Base-by-base conservation (phyloP, 345 rosid genomes). In the Trapa incisa region DNA sequence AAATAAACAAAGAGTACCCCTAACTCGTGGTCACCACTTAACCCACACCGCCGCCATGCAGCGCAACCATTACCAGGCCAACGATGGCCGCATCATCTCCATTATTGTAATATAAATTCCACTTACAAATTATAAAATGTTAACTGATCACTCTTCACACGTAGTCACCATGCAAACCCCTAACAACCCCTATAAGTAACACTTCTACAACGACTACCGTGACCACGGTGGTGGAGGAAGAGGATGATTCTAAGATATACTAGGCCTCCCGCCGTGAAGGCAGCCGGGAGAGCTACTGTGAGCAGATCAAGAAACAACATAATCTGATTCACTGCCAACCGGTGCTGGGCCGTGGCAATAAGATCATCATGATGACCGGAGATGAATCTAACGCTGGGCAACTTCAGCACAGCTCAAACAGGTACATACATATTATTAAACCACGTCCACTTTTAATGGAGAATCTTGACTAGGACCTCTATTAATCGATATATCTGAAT, bases 271-370 rank as follows among this genome's bases (percentile, higher is more conserved):
- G 37, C 2, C 58, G 32, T 0, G 16, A 15, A 15, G 14, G 52
- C 1, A 42, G 68, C 70, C 56, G 60, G 33, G 58, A 41, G 39
- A 48, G 66, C 22, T 72, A 77, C 56, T 61, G 67, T 36, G 64
- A 72, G 70, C 74, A 73, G 37, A 38, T 72, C 62, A 65, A 65
- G 71, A 8, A 22, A 70, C 84, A 77, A 16, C 75, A 81, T 37
- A 71, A 73, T 29, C 80, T 85, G 38, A 3, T 15, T 33, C 69
- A 63, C 13, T 83, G 90, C 72, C 71, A 78, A 76, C 48, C 47
- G 36, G 73, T 67, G 77, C 17, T 85, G 56, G 37, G 35, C 57
- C 37, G 38, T 36, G 64, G 67, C 48, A 67, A 70, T 65, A 69
- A 8, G 56, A 2, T n/a, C 16, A n/a, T 22, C 33, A 4, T 14